Base-by-base conservation (phyloP, 306 rosid species). In the Herpetospermum pedunculosum region DNA sequence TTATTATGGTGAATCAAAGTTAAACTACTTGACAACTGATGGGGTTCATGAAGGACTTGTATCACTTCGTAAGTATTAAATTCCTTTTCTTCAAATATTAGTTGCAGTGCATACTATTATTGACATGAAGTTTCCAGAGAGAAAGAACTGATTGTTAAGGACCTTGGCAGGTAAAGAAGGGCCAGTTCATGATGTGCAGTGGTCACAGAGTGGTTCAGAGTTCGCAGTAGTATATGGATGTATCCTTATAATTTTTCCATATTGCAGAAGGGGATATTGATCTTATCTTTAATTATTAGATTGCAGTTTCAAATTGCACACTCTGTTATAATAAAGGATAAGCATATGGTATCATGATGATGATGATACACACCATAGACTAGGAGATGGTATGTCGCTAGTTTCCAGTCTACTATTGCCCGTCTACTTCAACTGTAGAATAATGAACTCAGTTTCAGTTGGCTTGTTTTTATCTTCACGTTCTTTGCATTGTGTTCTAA, bases 191-290 rank as follows among this genome's bases (percentile, higher is more conserved):
- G 97, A 93, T 83, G 94, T 92, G 81, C 97, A 85, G 76, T 93
- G 98, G 98, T 81, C 98, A 58, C 57, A 72, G 72, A 82, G 96
- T 60, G 98, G 97, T 73, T 80, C 85, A 76, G 91, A 91, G 82
- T 93, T 93, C 43, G 89, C 93, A 38, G 98, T 90, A 79, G 90
- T 91, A 76, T 93, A 93, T 84, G 98, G 97, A 15, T 93, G 98
- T 93, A 93, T 93, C 98, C 98, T 90, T 83, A 18, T 79, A 49
- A 53, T 19, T 38, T 1, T 76, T 15, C 54, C 62, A 54, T 67
- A 29, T 35, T 72, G 69, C 47, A 1, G 23, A 23, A 74, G 44
- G 52, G 8, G 52, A 6, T 23, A 35, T 19, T 18, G 15, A 30
- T 29, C 12, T 49, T 44, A 8, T 72, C 46, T 32, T 72, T 12